Evolutionary conservation across 1,139 yeast genomes (phyloP).

Genomic region (Blastobotrys buckinghamii): DNA sequence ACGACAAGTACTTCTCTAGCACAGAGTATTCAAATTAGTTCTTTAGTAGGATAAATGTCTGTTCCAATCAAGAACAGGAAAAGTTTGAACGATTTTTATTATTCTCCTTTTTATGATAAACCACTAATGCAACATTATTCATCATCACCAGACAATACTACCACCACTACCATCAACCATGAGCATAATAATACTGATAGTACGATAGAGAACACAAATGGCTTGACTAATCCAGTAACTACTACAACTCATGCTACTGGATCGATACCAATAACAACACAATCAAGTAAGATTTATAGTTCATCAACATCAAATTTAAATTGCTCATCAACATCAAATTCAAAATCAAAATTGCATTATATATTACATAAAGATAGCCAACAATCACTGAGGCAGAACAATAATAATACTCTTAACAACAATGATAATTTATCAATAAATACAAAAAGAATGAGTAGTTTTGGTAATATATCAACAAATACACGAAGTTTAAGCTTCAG

Average conservation of each 20-base stretch:
- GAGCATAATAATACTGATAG: not conserved
- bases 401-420: not conserved
- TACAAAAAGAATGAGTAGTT: not conserved
- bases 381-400: conserved; percentile 6
- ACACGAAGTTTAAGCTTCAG: not conserved
- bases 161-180: not conserved
- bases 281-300: not conserved
- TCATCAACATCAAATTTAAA: not conserved
- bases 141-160: not conserved
- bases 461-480: not conserved
- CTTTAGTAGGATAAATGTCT: not conserved
- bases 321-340: not conserved
- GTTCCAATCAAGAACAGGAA: not conserved
- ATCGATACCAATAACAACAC: not conserved
- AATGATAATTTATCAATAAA: not conserved
- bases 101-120: not conserved
- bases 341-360: conserved; percentile 13
- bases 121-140: conserved; percentile 1
- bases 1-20: too few relatives aligned
- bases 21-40: too few relatives aligned
- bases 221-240: not conserved
- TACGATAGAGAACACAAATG: too few relatives aligned
- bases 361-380: conserved; percentile 13
- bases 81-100: not conserved
- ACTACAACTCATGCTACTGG: not conserved